Evolutionary conservation across 768 basidiomycete species (phyloP).

Genomic region (Exidia glandulosa): DNA sequence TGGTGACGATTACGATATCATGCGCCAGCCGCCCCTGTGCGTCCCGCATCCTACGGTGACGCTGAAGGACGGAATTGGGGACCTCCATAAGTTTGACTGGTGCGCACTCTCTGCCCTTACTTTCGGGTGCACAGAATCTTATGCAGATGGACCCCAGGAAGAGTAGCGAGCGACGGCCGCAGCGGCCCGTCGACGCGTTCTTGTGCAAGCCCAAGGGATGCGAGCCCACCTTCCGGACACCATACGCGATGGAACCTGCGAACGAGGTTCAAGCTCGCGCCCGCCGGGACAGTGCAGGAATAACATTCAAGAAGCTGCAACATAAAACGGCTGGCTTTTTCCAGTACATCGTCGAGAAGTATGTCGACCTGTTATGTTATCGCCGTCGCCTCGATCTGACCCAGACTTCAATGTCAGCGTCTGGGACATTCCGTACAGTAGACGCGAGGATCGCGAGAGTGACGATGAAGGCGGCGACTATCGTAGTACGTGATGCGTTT

Average conservation of each 20-base stretch:
- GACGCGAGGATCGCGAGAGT: slow-evolving; percentile 41
- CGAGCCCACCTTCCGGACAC: background rate
- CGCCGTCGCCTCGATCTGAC: background rate
- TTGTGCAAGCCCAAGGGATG: background rate
- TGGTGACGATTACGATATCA: background rate
- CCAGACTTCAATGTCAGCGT: slow-evolving; percentile 31
- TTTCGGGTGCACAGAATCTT: slow-evolving; percentile 12
- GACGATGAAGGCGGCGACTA: slow-evolving; percentile 54
- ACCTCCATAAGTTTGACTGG: slow-evolving; percentile 69
- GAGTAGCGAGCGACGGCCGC: background rate
- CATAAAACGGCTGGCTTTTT: slow-evolving; percentile 52
- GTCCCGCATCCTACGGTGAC: slow-evolving; percentile 45
- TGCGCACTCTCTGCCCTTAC: slow-evolving; percentile 16
- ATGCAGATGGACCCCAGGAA: slow-evolving; percentile 24
- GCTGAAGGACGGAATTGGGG: slow-evolving; percentile 62
- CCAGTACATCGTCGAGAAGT: slow-evolving; percentile 47
- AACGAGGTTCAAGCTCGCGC: slow-evolving; percentile 1
- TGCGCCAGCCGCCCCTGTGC: slow-evolving; percentile 32
- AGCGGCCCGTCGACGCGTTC: background rate
- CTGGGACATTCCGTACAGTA: slow-evolving; percentile 37
- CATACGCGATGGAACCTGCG: background rate
- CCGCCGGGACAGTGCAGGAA: background rate
- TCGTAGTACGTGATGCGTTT: background rate
- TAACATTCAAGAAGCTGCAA: slow-evolving; percentile 23
- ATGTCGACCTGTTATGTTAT: slow-evolving; percentile 23